Evolutionary conservation across 768 basidiomycete genomes (phyloP), one percentile per base, ranked within the genome.

Genomic region (Trametes gibbosa): DNA sequence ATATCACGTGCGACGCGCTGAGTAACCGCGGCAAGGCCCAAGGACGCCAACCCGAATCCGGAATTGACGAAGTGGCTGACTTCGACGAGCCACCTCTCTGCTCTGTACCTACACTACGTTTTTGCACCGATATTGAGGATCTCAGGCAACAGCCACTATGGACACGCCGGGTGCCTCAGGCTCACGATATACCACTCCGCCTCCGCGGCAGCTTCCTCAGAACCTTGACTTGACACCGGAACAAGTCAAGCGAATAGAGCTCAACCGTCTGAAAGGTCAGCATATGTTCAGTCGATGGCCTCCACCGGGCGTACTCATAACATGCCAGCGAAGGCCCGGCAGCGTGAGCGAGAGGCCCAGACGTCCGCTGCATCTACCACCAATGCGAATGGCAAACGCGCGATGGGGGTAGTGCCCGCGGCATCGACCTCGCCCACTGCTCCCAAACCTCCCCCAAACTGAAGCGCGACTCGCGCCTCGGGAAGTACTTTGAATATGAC

Each of bases 401-500:
- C 90, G 0, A 72, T 94, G 3, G 75, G 73, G 43, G 81, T 81
- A 25, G 74, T 79, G 2, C 77, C 86, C 41, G 81, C 83, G n/a
- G 74, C 71, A 7, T 84, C 86, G 25, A 80, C 76, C 13, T 85
- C 85, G 17, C 83, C 87, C 1, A 88, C 89, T 4, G 79, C 74
- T 0, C 77, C 79, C 35, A 78, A 77, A 24, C 66, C 77, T 1
- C 76, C 79, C 55, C 77, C 81, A 79, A 77, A 53, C 75, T 93
- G 54, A 83, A 84, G 67, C 84, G 89, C 7, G 90, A 94, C 65
- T 81, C 86, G 13, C 83, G 90, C 34, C 77, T 94, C 12, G 96
- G 93, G 25, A 91, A 84, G 48, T 98, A 98, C 75, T 96, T 96
- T 64, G 96, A 98, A 64, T 98, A 97, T 83, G 95, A 98, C 72